These are phyloP conservation scores for Sordariomycetes sp. DNA, from an alignment of 2,329 filamentous ascomycete genomes.

Conservation along the genomic window DNA sequence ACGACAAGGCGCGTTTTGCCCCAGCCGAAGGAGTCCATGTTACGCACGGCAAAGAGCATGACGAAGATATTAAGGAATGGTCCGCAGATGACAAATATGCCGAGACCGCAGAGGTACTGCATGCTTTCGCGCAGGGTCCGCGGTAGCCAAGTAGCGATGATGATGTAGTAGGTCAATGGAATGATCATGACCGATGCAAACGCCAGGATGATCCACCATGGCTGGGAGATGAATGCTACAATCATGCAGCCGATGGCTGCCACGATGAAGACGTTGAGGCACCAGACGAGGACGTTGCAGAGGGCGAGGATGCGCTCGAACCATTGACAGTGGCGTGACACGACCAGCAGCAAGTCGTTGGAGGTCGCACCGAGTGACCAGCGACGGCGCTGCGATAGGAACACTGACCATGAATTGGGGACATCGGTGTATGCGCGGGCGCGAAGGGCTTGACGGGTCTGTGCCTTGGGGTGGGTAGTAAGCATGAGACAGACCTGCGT, in stretches of 20 bases:
- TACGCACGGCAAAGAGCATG: slow-evolving; percentile 14
- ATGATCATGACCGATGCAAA: slow-evolving; percentile 16
- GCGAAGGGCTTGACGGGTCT: slow-evolving; percentile 27
- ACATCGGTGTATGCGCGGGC: slow-evolving; percentile 29
- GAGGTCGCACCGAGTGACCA: slow-evolving; percentile 16
- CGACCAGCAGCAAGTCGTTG: slow-evolving; percentile 12
- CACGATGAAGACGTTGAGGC: slow-evolving; percentile 14
- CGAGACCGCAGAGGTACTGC: slow-evolving; percentile 11
- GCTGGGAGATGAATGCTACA: slow-evolving; percentile 15
- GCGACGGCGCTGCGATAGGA: slow-evolving; percentile 18
- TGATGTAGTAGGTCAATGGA: slow-evolving; percentile 12
- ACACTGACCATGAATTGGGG: slow-evolving; percentile 27
- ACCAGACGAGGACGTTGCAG: slow-evolving; percentile 14
- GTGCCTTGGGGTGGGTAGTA: slow-evolving; percentile 19
- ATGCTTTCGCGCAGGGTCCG: slow-evolving; percentile 11
- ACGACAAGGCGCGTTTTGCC: slow-evolving; percentile 14
- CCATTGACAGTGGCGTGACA: slow-evolving; percentile 12
- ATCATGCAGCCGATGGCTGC: slow-evolving; percentile 16
- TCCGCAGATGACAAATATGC: slow-evolving; percentile 12
- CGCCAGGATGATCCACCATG: slow-evolving; percentile 14
- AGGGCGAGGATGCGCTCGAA: slow-evolving; percentile 13
- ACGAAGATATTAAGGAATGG: slow-evolving; percentile 15
- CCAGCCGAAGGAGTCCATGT: slow-evolving; percentile 17
- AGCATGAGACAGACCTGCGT: slow-evolving; percentile 12
- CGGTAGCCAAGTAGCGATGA: slow-evolving; percentile 14